These are phyloP conservation scores for Lachancea kluyveri DNA, from an alignment of 805 yeast genomes.

Conservation along the genomic window DNA sequence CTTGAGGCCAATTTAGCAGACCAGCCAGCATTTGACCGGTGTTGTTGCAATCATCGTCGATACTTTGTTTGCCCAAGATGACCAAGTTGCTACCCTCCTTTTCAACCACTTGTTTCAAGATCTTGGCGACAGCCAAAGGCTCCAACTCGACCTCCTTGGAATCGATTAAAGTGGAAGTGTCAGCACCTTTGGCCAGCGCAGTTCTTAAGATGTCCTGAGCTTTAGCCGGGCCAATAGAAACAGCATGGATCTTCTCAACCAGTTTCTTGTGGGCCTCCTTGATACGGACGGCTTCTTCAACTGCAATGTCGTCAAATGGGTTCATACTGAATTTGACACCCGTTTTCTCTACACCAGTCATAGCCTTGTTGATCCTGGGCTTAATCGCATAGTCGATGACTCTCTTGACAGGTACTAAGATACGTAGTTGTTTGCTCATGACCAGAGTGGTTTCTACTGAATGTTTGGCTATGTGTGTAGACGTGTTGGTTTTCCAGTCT, in stretches of 20 bases:
- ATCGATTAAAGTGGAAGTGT: conserved; percentile 75
- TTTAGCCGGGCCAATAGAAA: conserved; percentile 81
- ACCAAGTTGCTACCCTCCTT: conserved; percentile 69
- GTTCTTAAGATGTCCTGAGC: conserved; percentile 83
- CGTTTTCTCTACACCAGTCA: conserved; percentile 71
- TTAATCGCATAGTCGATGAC: conserved; percentile 91
- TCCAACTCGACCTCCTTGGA: conserved; percentile 69
- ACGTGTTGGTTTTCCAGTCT: too few species aligned
- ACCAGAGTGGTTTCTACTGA: neutral
- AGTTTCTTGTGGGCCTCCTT: conserved; percentile 53
- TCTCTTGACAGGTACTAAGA: conserved; percentile 90
- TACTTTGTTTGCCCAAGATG: conserved; percentile 92
- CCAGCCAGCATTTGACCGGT: conserved; percentile 98
- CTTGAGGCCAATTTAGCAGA: conserved; percentile 91
- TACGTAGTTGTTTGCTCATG: conserved; percentile 29
- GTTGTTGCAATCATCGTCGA: conserved; percentile 91
- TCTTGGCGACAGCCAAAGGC: conserved; percentile 85
- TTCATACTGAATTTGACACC: conserved; percentile 91
- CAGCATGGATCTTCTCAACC: conserved; percentile 84
- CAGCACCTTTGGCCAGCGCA: conserved; percentile 94
- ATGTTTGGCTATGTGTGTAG: neutral
- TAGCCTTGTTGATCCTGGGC: conserved; percentile 85
- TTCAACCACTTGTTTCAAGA: conserved; percentile 67
- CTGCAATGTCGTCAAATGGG: conserved; percentile 97
- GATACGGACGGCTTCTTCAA: conserved; percentile 86